Evolutionary conservation across 306 rosid genomes (phyloP), one percentile per base, ranked within the genome.

Genomic region (Cicer cuneatum): DNA sequence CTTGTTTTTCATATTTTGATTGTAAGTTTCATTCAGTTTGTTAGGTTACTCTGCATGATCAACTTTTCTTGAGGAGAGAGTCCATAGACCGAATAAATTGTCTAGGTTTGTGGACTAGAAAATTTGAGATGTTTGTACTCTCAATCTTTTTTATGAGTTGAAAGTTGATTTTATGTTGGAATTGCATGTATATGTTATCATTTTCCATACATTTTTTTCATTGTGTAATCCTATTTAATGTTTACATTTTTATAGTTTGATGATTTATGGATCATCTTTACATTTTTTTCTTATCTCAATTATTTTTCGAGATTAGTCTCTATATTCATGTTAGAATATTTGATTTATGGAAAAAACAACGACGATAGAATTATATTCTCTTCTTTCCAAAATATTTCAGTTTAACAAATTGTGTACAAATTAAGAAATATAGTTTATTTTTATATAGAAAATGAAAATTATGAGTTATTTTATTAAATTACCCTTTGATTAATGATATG

Each of bases 101-200:
- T 24, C 33, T 24, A 24, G 33, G 33, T 24, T 24, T 24, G 45
- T 51, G 42, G 67, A 65, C 82, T 69, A 57, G 45, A 54, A 58
- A 45, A 24, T 64, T 56, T 66, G 7, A 56, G 16, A 69, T n/a
- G 24, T 38, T 59, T 69, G 43, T 51, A 29, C 10, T 39, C 16
- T 11, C 41, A 76, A 52, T 71, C 49, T 63, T 52, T 18, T 24
- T 13, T 19, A 24, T 71, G 42, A 61, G 49, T 53, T 64, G 42
- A 37, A 71, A 71, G 52, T 78, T 65, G 38, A 38, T 54, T 47
- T 77, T 72, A 8, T 54, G 67, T 38, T 45, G 54, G 47, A 73
- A 66, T 11, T 19, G 42, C 29, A 19, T 79, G 68, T 53, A 41
- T 33, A 29, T 11, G 10, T 57, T 11, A 57, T 57, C 29, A 57